Evolutionary conservation across 768 basidiomycete genomes (phyloP).

Genomic region (Nevesoporus exiguus): DNA sequence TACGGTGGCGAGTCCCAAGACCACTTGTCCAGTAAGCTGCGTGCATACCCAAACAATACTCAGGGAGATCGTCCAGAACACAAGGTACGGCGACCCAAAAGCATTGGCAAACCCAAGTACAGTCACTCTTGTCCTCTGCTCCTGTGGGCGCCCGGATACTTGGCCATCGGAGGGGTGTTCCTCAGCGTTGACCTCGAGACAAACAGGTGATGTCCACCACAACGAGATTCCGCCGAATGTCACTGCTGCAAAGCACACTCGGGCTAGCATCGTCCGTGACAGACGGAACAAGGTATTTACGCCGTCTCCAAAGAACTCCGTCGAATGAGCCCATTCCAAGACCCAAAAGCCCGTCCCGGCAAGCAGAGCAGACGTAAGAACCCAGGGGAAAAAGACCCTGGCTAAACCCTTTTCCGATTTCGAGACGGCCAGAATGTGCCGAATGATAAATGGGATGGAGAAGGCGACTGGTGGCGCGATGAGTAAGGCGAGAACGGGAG

Average conservation of each 20-base stretch:
- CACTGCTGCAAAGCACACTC: slow-evolving; percentile 49
- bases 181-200: slow-evolving; percentile 56
- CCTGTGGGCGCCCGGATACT: slow-evolving; percentile 16
- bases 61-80: slow-evolving; percentile 73
- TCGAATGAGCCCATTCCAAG: slow-evolving; percentile 74
- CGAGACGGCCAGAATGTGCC: slow-evolving; percentile 58
- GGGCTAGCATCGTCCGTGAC: slow-evolving; percentile 58
- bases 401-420: slow-evolving; percentile 76
- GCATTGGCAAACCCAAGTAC: slow-evolving; percentile 88
- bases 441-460: slow-evolving; percentile 54
- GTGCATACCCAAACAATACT: slow-evolving; percentile 50
- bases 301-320: slow-evolving; percentile 40
- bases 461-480: slow-evolving; percentile 56
- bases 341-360: slow-evolving; percentile 70
- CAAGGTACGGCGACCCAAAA: slow-evolving; percentile 81
- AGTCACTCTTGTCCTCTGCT: slow-evolving; percentile 43
- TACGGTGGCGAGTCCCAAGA: slow-evolving; percentile 58
- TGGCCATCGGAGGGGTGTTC: slow-evolving; percentile 8
- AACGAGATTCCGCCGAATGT: slow-evolving; percentile 52
- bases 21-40: slow-evolving; percentile 82
- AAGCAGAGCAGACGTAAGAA: slow-evolving; percentile 56
- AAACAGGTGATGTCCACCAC: slow-evolving; percentile 75
- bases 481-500: slow-evolving; percentile 56
- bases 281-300: slow-evolving; percentile 46
- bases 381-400: slow-evolving; percentile 53